phyloP scores from a whole-genome alignment of 306 rosid genomes.

The Potentilla sterilis region DNA sequence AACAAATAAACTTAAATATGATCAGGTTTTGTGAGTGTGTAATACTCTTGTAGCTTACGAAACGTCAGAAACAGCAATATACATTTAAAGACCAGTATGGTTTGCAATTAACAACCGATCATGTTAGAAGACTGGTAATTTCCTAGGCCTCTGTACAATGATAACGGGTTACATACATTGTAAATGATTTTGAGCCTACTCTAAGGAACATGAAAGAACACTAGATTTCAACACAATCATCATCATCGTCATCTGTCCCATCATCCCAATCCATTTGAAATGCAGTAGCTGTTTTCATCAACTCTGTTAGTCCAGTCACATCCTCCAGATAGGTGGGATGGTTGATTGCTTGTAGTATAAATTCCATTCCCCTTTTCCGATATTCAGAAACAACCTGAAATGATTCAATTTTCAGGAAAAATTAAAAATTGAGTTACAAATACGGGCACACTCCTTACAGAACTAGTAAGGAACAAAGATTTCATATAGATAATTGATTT shows the following conservation, averaged over 20 bases:
- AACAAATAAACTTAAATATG: background rate
- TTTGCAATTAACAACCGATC: background rate
- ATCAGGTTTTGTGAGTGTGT: background rate
- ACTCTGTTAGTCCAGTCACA: constrained; percentile 87
- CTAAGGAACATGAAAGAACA: background rate
- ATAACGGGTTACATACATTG: constrained; percentile 1
- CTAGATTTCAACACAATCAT: constrained; percentile 67
- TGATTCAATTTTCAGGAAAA: background rate
- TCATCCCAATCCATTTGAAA: constrained; percentile 72
- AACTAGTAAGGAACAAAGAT: background rate
- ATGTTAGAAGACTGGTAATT: background rate
- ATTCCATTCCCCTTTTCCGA: constrained; percentile 63
- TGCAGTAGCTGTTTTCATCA: constrained; percentile 78
- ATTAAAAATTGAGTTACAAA: background rate
- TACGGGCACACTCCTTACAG: background rate
- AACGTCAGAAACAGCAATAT: background rate
- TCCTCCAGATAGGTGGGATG: constrained; percentile 94
- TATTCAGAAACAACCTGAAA: constrained; percentile 81
- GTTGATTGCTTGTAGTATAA: constrained; percentile 80
- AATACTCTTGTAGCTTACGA: background rate
- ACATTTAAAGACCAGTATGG: background rate
- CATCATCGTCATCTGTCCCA: constrained; percentile 51
- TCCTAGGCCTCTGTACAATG: constrained; percentile 40
- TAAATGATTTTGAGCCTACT: background rate
- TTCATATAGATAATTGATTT: background rate